Percentiles rank a stretch among this genome's conserved stretches.
These are phyloP conservation scores for Acer campestre DNA, from an alignment of 345 rosid species.

Conservation along the genomic window DNA sequence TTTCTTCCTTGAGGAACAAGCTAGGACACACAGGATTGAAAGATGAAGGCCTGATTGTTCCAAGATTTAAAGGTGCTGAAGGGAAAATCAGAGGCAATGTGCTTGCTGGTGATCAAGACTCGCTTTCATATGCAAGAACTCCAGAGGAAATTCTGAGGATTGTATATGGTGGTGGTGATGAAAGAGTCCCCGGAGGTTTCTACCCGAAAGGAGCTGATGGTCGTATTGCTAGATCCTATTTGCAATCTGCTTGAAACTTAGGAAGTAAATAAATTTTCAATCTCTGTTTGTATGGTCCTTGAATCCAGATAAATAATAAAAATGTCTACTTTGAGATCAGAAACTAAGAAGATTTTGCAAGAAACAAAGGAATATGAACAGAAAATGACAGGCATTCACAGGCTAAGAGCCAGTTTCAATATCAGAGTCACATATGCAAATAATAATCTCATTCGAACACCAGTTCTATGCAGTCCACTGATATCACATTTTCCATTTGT, in stretches of 20 bases:
- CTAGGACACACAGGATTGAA: constrained; percentile 32
- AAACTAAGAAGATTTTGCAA: not conserved
- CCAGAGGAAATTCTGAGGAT: constrained; percentile 37
- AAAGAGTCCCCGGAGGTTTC: constrained; percentile 37
- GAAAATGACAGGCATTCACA: not conserved
- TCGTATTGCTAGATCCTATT: constrained; percentile 27
- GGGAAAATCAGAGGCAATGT: constrained; percentile 38
- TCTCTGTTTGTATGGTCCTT: not conserved
- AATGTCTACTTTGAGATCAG: not conserved
- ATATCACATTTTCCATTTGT: not conserved
- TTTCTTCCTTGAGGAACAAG: constrained; percentile 36
- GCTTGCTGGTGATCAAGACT: constrained; percentile 37
- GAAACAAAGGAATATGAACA: not conserved
- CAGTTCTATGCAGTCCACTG: not conserved
- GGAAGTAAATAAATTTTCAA: not conserved
- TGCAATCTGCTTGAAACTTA: not conserved
- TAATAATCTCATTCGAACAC: too few relatives aligned
- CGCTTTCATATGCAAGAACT: constrained; percentile 34
- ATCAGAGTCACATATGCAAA: not conserved
- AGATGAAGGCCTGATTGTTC: constrained; percentile 50
- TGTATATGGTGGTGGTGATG: constrained; percentile 38
- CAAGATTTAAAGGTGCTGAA: constrained; percentile 29
- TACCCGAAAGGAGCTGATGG: constrained; percentile 44
- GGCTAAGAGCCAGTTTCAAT: not conserved
- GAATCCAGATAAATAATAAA: not conserved